Percentiles rank a stretch among this genome's conserved stretches.
Evolutionary conservation across 257 asterid genomes (phyloP).

Genomic region (Solanum dulcamara): DNA sequence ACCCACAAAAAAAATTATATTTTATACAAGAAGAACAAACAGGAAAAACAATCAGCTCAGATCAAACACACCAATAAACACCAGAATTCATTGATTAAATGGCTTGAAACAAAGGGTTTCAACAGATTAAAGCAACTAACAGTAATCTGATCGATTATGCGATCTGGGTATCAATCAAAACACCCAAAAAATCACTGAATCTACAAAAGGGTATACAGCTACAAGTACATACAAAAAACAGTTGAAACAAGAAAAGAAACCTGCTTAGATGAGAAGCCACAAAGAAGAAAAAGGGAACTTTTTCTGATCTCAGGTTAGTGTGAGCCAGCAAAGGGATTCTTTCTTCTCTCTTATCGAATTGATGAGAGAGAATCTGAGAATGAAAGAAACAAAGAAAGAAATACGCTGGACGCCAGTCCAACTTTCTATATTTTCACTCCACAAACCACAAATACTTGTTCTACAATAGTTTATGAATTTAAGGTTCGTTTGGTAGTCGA

Average conservation of each 20-base stretch:
- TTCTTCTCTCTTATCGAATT: conserved; percentile 3
- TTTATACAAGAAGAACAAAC: neutral
- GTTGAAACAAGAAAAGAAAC: neutral
- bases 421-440: neutral
- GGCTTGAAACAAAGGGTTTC: neutral
- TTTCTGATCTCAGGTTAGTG: neutral
- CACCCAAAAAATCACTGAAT: neutral
- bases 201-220: neutral
- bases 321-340: neutral
- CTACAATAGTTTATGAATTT: neutral
- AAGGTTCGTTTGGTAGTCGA: neutral
- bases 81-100: neutral
- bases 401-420: conserved; percentile 1
- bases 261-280: neutral
- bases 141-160: neutral
- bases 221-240: neutral
- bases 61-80: neutral
- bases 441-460: neutral
- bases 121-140: neutral
- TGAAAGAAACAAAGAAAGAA: neutral
- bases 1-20: neutral
- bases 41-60: neutral
- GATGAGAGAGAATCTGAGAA: conserved; percentile 12
- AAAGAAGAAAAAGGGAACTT: neutral
- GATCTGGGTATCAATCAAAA: neutral